phyloP scores from a whole-genome alignment of 257 asterid genomes.

The Solanum appendiculatum region DNA sequence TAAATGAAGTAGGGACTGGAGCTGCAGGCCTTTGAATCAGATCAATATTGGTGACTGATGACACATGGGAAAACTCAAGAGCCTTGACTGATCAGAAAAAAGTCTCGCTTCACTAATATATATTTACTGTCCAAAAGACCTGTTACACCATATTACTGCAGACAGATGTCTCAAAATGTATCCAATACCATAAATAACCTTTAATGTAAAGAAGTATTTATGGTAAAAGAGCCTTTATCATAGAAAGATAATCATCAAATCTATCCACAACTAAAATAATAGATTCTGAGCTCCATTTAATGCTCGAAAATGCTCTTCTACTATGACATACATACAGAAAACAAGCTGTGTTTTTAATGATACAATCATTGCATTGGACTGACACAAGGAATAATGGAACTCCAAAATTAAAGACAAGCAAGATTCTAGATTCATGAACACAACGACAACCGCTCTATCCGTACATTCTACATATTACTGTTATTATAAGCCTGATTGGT shows the following conservation, averaged over 20 bases:
- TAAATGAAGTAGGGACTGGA: background rate
- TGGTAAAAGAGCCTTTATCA: background rate
- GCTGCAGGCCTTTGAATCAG: background rate
- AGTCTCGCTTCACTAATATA: background rate
- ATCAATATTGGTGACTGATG: background rate
- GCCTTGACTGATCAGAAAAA: background rate
- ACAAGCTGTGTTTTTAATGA: background rate
- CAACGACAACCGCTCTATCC: background rate
- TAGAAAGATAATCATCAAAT: background rate
- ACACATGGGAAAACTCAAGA: background rate
- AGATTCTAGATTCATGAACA: background rate
- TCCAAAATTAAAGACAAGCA: background rate
- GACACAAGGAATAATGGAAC: background rate
- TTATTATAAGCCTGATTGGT: background rate
- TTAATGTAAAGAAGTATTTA: background rate
- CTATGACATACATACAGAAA: background rate
- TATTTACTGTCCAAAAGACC: background rate
- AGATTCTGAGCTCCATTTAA: background rate
- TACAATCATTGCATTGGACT: background rate
- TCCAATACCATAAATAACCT: background rate
- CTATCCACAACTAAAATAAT: background rate
- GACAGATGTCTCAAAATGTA: background rate
- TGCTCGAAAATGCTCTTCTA: background rate
- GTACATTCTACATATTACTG: background rate
- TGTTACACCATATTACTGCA: background rate